Conservation (phyloP, 495 filamentous ascomycete genomes). For the Penicillium bialowiezense region DNA sequence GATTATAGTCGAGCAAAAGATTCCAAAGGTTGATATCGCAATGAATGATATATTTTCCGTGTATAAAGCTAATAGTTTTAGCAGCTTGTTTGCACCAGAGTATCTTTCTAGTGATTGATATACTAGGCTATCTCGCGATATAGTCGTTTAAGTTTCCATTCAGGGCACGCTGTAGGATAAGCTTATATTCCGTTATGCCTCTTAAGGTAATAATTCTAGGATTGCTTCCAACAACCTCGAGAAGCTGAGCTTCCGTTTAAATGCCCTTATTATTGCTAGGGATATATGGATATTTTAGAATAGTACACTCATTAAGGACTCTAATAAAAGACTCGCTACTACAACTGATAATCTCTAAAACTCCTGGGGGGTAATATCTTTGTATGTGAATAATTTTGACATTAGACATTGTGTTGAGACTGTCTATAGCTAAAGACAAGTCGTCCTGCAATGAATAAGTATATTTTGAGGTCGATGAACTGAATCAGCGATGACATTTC, state of each 20-base stretch:
- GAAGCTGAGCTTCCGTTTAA: conserved; percentile 16
- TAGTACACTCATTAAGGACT: conserved; percentile 43
- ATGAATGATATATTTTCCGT: neutral
- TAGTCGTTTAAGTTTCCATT: conserved; percentile 12
- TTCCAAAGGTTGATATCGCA: conserved; percentile 19
- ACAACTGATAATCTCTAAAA: conserved; percentile 30
- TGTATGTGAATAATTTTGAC: neutral
- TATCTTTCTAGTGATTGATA: neutral
- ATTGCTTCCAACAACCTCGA: conserved; percentile 13
- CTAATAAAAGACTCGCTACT: conserved; percentile 27
- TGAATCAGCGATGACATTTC: too few species aligned
- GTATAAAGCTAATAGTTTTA: neutral
- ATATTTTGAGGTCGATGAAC: too few species aligned
- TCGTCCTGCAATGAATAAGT: too few species aligned
- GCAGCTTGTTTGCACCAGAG: neutral
- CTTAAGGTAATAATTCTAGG: conserved; percentile 15
- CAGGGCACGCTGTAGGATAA: conserved; percentile 12
- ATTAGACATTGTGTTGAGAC: neutral
- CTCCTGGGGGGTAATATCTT: conserved; percentile 29
- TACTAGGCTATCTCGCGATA: neutral
- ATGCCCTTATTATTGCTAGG: conserved; percentile 24
- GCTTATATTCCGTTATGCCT: conserved; percentile 14
- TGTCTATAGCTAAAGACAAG: too few species aligned
- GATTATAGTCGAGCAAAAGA: conserved; percentile 18
- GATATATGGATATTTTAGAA: conserved; percentile 38